phyloP scores from a whole-genome alignment of 805 yeast species.

The Myxozyma kluyveri region DNA sequence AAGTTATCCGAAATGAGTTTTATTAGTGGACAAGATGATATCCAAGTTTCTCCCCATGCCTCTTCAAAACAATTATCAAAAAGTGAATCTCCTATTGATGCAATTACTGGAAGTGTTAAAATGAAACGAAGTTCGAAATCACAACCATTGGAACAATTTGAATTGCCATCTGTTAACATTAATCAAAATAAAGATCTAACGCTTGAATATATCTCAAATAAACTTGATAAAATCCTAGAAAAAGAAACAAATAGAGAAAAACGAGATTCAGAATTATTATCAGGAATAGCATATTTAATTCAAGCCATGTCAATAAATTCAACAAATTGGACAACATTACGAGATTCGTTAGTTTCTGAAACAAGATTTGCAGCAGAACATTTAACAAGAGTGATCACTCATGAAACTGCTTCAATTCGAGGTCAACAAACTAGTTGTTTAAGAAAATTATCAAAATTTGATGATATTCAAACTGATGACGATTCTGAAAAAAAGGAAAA shows the following conservation, averaged over 20 bases:
- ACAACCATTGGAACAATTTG: neutral
- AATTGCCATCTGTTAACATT: neutral
- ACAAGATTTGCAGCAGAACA: neutral
- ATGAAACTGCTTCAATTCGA: neutral
- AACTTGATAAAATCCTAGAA: no score
- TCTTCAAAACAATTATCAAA: no score
- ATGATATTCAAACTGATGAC: neutral
- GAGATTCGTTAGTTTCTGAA: neutral
- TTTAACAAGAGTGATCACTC: no score
- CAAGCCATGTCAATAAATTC: constrained; percentile 1
- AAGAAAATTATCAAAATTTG: neutral
- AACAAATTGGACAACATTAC: neutral
- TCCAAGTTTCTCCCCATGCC: no score
- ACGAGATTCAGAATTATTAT: constrained; percentile 15
- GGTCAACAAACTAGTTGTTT: no score
- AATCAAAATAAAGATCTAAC: no score
- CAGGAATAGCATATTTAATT: constrained; percentile 16
- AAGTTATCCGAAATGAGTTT: constrained; percentile 18
- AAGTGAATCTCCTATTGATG: neutral
- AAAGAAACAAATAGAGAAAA: constrained; percentile 6
- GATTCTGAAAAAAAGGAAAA: constrained; percentile 3
- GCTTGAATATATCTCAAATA: no score
- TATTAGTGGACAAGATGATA: constrained; percentile 1
- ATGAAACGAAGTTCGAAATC: neutral
- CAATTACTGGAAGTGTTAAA: neutral